Conservation (phyloP, 2,329 filamentous ascomycete genomes). For the Pseudogymnoascus sp. region DNA sequence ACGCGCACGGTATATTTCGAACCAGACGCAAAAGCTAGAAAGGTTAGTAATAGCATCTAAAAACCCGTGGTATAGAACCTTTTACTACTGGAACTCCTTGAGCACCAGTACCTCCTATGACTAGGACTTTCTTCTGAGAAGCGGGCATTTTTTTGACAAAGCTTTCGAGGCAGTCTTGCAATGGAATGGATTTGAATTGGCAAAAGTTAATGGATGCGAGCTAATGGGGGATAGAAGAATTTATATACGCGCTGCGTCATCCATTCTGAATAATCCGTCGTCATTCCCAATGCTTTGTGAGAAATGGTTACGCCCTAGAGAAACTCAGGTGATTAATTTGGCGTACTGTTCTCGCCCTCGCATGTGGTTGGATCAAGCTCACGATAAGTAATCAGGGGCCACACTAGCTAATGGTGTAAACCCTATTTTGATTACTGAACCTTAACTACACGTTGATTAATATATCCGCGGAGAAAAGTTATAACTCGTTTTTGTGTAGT, state of each 20-base stretch:
- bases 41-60: not conserved
- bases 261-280: not conserved
- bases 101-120: constrained; percentile 33
- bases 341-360: not conserved
- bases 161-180: not conserved
- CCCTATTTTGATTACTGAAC: not conserved
- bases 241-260: not conserved
- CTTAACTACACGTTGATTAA: not conserved
- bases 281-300: not conserved
- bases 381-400: not conserved
- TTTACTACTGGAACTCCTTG: constrained; percentile 31
- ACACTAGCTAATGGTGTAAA: not conserved
- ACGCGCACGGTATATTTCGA: constrained; percentile 28
- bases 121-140: constrained; percentile 45
- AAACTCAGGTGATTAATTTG: not conserved
- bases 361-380: not conserved
- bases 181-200: not conserved
- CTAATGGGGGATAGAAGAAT: constrained; percentile 12
- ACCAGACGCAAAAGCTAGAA: not conserved
- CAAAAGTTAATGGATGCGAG: not conserved
- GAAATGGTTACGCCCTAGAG: not conserved
- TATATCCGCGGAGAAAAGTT: not conserved
- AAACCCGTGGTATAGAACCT: constrained; percentile 16
- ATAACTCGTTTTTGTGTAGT: not conserved
- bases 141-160: constrained; percentile 30